These are phyloP conservation scores for Phytopythium aichiense DNA, from an alignment of 352 stramenopile genomes.

Conservation along the genomic window DNA sequence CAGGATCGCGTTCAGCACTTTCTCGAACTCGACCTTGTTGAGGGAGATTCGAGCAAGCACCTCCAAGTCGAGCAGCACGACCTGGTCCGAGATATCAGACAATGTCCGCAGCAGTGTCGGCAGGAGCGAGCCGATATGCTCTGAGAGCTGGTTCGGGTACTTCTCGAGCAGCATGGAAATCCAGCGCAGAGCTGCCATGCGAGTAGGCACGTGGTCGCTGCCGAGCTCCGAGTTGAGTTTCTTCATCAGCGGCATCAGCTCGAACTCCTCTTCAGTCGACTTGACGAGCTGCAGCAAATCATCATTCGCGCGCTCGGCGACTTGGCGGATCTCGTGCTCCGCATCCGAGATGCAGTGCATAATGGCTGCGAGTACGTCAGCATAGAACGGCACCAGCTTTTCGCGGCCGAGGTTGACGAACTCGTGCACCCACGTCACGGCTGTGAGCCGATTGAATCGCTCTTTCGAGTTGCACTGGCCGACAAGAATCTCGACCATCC, in stretches of 20 bases:
- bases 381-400: slow-evolving; percentile 94
- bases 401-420: slow-evolving; percentile 96
- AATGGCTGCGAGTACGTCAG: slow-evolving; percentile 94
- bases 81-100: slow-evolving; percentile 94
- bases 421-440: slow-evolving; percentile 97
- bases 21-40: slow-evolving; percentile 91
- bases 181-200: slow-evolving; percentile 93
- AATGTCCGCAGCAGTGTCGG: slow-evolving; percentile 96
- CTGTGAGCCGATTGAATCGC: slow-evolving; percentile 95
- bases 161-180: slow-evolving; percentile 99
- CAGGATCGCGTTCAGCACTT: slow-evolving; percentile 93
- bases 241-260: slow-evolving; percentile 92
- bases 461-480: slow-evolving; percentile 97
- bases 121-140: slow-evolving; percentile 91
- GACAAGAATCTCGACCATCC: slow-evolving; percentile 97
- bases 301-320: slow-evolving; percentile 96
- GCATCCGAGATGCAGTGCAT: slow-evolving; percentile 97
- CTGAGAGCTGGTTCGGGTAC: slow-evolving; percentile 90
- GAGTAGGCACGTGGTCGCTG: slow-evolving; percentile 95
- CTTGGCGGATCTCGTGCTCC: slow-evolving; percentile 95
- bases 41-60: slow-evolving; percentile 94
- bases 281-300: slow-evolving; percentile 95
- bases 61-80: slow-evolving; percentile 96
- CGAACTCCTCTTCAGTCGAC: slow-evolving; percentile 85
- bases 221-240: slow-evolving; percentile 94